These are phyloP conservation scores for Aspergillus melleus DNA, from an alignment of 2,329 filamentous ascomycete species.

Conservation along the genomic window DNA sequence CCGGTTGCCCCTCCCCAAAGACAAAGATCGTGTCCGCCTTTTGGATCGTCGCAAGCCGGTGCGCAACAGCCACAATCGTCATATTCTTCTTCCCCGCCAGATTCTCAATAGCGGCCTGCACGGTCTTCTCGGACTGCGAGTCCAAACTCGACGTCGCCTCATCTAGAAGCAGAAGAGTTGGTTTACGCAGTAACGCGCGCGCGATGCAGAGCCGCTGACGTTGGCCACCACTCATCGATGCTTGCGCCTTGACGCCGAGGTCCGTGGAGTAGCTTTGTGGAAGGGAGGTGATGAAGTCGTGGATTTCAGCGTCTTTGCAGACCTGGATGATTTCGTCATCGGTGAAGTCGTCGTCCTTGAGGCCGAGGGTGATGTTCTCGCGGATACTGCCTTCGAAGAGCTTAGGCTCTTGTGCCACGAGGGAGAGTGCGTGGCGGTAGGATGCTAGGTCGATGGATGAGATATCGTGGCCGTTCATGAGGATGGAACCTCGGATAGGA, in stretches of 20 bases:
- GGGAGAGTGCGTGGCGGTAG: slow-evolving; percentile 34
- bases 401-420: slow-evolving; percentile 46
- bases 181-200: slow-evolving; percentile 54
- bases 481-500: slow-evolving; percentile 48
- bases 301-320: slow-evolving; percentile 53
- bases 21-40: slow-evolving; percentile 81
- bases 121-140: slow-evolving; percentile 64
- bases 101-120: slow-evolving; percentile 68
- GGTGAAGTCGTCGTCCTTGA: slow-evolving; percentile 31
- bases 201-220: slow-evolving; percentile 59
- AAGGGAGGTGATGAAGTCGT: slow-evolving; percentile 54
- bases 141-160: slow-evolving; percentile 64
- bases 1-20: slow-evolving; percentile 59
- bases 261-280: slow-evolving; percentile 53
- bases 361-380: slow-evolving; percentile 51
- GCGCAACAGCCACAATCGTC: slow-evolving; percentile 75
- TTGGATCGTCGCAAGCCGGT: slow-evolving; percentile 73
- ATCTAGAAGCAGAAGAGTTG: slow-evolving; percentile 56
- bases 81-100: slow-evolving; percentile 54
- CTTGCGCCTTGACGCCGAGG: slow-evolving; percentile 50
- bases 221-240: slow-evolving; percentile 55
- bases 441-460: slow-evolving; percentile 25
- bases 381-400: slow-evolving; percentile 49
- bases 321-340: slow-evolving; percentile 48
- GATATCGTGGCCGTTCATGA: slow-evolving; percentile 35